A percentile compares a stretch with the other conserved stretches of the same genome.
Evolutionary conservation across 305 asterid genomes (phyloP).

Genomic region (Fraxinus floribunda): DNA sequence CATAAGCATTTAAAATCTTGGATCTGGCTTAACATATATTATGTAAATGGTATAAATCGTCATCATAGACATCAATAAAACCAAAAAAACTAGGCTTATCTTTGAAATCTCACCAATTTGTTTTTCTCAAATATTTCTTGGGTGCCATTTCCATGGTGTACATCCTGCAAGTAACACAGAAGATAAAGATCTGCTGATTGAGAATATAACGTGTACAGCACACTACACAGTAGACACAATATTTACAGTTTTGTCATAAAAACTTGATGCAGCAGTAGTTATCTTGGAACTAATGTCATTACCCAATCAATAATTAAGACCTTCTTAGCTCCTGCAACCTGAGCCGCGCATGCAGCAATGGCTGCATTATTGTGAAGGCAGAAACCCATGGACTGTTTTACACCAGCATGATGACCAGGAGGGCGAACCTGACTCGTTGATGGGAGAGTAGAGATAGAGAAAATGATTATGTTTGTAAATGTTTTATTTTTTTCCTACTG

Average conservation of each 20-base stretch:
- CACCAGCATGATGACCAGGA: slow-evolving; percentile 99
- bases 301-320: slow-evolving; percentile 96
- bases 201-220: slow-evolving; percentile 15
- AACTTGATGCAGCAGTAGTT: not conserved
- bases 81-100: slow-evolving; percentile 12
- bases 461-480: slow-evolving; percentile 18
- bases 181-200: slow-evolving; percentile 14
- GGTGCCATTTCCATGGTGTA: slow-evolving; percentile 98
- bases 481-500: slow-evolving; percentile 5
- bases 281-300: slow-evolving; percentile 21
- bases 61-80: slow-evolving; percentile 18
- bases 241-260: not conserved
- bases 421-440: slow-evolving; percentile 78
- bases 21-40: slow-evolving; percentile 14
- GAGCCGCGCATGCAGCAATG: slow-evolving; percentile 90
- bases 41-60: slow-evolving; percentile 1
- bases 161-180: slow-evolving; percentile 61
- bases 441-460: slow-evolving; percentile 24
- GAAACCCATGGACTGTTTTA: slow-evolving; percentile 94
- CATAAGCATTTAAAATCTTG: slow-evolving; percentile 11
- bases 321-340: slow-evolving; percentile 88
- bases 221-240: not conserved
- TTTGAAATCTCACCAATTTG: slow-evolving; percentile 62
- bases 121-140: slow-evolving; percentile 89
- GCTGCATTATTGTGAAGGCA: slow-evolving; percentile 99